These are phyloP conservation scores for Mycena venus DNA, from an alignment of 768 basidiomycete genomes.

Conservation along the genomic window DNA sequence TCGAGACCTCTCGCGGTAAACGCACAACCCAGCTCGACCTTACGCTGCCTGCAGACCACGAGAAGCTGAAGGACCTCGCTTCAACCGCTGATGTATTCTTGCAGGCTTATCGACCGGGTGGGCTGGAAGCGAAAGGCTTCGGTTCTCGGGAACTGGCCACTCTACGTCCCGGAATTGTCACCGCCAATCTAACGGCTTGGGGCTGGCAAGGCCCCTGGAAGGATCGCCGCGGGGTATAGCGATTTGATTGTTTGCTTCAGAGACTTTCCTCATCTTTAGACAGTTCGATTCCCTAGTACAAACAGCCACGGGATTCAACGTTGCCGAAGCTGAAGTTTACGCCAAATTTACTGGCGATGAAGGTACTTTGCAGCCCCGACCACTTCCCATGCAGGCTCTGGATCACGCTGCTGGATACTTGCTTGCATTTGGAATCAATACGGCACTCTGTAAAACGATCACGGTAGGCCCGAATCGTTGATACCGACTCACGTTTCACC, in stretches of 20 bases:
- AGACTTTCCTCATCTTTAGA: not conserved
- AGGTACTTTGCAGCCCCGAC: slow-evolving; percentile 34
- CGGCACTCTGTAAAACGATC: slow-evolving; percentile 66
- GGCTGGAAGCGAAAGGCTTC: slow-evolving; percentile 63
- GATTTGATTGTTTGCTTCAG: not conserved
- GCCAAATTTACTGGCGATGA: slow-evolving; percentile 41
- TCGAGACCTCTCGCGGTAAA: slow-evolving; percentile 74
- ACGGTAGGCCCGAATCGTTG: slow-evolving; percentile 49
- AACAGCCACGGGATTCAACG: slow-evolving; percentile 71
- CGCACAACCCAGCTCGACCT: slow-evolving; percentile 74
- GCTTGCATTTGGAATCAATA: slow-evolving; percentile 69
- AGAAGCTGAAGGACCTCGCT: slow-evolving; percentile 52
- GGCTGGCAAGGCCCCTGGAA: slow-evolving; percentile 72
- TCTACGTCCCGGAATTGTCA: slow-evolving; percentile 62
- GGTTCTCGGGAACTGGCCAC: slow-evolving; percentile 54
- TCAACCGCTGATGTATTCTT: slow-evolving; percentile 68
- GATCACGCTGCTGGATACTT: slow-evolving; percentile 74
- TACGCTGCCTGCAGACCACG: slow-evolving; percentile 43
- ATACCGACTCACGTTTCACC: not conserved
- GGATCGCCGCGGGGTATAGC: slow-evolving; percentile 62
- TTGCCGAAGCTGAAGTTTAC: slow-evolving; percentile 67
- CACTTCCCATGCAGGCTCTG: slow-evolving; percentile 70
- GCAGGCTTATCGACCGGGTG: slow-evolving; percentile 71
- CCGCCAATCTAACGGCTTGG: slow-evolving; percentile 68
- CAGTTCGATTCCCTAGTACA: slow-evolving; percentile 78